Evolutionary conservation across 2,329 filamentous ascomycete species (phyloP).

Genomic region (Penicillium digitatum): DNA sequence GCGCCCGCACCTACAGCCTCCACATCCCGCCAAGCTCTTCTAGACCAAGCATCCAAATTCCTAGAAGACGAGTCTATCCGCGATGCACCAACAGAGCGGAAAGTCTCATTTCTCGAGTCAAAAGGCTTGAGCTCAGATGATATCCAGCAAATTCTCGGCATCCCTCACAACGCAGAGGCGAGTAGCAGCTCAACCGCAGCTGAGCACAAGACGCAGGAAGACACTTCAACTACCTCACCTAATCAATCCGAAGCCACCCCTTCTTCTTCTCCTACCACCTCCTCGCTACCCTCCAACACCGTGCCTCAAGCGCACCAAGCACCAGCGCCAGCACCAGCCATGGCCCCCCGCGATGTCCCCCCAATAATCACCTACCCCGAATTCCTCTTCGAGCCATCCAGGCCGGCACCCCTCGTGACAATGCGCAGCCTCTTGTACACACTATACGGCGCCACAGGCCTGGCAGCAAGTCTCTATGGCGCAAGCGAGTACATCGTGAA

Average conservation of each 20-base stretch:
- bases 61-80: conserved; percentile 70
- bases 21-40: conserved; percentile 34
- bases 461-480: conserved; percentile 55
- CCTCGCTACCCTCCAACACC: conserved; percentile 11
- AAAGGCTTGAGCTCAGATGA: conserved; percentile 69
- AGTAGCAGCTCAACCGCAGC: conserved; percentile 15
- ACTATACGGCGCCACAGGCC: conserved; percentile 53
- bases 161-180: conserved; percentile 33
- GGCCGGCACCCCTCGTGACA: conserved; percentile 59
- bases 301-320: conserved; percentile 17
- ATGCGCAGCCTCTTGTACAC: conserved; percentile 54
- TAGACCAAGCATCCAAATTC: conserved; percentile 71
- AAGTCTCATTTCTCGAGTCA: conserved; percentile 68
- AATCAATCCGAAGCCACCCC: conserved; percentile 8
- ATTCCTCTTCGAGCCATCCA: conserved; percentile 57
- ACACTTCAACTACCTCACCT: conserved; percentile 5
- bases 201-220: conserved; percentile 14
- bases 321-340: conserved; percentile 13
- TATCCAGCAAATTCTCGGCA: conserved; percentile 62
- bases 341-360: conserved; percentile 45
- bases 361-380: conserved; percentile 66
- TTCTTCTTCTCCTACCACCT: conserved; percentile 2
- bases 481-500: conserved; percentile 57
- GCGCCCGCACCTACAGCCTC: conserved; percentile 15
- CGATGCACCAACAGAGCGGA: conserved; percentile 65